A percentile compares a stretch with the other conserved stretches of the same genome.
phyloP scores from a whole-genome alignment of 129 eudicot species.

The Chrysanthemum seticuspe region DNA sequence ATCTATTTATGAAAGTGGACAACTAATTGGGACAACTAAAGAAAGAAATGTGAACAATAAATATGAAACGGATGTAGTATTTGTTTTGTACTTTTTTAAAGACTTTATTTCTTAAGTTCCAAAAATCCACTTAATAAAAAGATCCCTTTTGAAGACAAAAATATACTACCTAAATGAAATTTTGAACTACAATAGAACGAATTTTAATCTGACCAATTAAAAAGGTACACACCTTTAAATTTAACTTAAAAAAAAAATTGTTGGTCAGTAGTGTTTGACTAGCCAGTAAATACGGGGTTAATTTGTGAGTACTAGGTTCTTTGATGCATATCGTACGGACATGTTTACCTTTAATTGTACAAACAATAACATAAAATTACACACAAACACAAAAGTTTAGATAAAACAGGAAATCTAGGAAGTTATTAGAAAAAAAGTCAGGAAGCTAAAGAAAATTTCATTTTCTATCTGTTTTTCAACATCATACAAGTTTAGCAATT shows the following conservation, averaged over 20 bases:
- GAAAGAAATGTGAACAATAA: no score
- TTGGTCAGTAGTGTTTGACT: constrained; percentile 8
- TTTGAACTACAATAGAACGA: no score
- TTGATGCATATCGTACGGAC: constrained; percentile 23
- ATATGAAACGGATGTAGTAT: no score
- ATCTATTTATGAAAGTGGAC: no score
- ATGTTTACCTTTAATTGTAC: constrained; percentile 3
- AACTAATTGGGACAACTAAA: no score
- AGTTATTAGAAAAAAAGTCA: constrained; percentile 2
- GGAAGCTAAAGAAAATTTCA: constrained; percentile 4
- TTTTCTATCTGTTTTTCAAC: not conserved
- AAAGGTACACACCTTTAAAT: not conserved
- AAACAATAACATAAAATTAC: not conserved
- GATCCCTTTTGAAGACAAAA: no score
- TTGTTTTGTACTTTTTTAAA: no score
- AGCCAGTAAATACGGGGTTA: constrained; percentile 7
- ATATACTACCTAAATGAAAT: no score
- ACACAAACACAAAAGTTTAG: not conserved
- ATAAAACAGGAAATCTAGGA: not conserved
- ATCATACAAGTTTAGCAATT: not conserved
- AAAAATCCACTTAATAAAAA: no score
- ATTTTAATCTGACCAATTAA: no score
- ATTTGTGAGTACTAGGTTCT: constrained; percentile 33
- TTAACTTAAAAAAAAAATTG: not conserved
- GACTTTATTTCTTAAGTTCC: no score